Base-by-base conservation (phyloP, 2,329 filamentous ascomycete species). In the Trichoderma koningiopsis region DNA sequence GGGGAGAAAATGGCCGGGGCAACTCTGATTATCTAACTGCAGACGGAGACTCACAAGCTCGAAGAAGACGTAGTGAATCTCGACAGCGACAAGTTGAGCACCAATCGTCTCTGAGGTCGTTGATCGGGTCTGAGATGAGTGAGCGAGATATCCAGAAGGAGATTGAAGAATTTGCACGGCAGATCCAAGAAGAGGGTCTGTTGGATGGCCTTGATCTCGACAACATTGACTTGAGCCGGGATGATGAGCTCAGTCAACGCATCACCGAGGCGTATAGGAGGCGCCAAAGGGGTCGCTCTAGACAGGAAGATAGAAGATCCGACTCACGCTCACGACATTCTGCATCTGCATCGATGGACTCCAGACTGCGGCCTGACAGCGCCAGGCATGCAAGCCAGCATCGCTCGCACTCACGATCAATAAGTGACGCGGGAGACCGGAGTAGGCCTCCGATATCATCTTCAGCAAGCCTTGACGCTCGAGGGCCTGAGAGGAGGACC, bases 241-340 rank as follows among this genome's bases (percentile, higher is more conserved):
- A 97, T 76, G 94, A 97, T 75, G 93, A 96, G 75, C 88, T 98
- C 19, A 97, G 92, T 72, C 92, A 95, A 75, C 89, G 92, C 70
- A 97, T 98, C 74, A 94, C 94, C 2, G 92, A 96, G 75, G 93
- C 93, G 2, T 97, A 96, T 76, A 85, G 92, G 69, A 87, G 92
- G 71, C 86, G 93, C 35, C 93, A 96, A 76, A 87, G 85, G 55
- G 88, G 90, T 71, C 82, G 87, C 70, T 77, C 83, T n/a, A 83
- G 86, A 14, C 81, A 81, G 49, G 84, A 86, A 24, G 77, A 79
- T 13, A 81, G 83, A 73, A 83, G 83, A 70, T 84, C 79, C 71
- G 81, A 81, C 73, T 76, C 76, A n/a, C 77, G 70, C 62, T 73
- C 73, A 10, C 73, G 73, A 35, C 81, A 76, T 72, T 79, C 77